A percentile compares a stretch with the other conserved stretches of the same genome.
Conservation (phyloP, 2,329 filamentous ascomycete species). For the Colletotrichum sojae region DNA sequence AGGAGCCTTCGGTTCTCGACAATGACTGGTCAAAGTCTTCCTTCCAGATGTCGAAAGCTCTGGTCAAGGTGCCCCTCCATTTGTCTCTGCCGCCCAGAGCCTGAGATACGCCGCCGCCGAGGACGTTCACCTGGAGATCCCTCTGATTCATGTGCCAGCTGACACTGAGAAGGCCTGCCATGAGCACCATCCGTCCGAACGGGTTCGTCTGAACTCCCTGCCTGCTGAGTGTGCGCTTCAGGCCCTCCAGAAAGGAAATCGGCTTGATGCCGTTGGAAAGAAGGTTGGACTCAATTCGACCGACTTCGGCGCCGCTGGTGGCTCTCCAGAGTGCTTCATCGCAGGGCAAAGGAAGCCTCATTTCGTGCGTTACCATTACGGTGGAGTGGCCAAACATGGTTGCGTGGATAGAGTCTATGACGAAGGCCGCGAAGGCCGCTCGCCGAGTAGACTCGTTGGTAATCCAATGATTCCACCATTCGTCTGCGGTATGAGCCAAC, state of each 20-base stretch:
- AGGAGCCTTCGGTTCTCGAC: conserved; percentile 67
- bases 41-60: conserved; percentile 95
- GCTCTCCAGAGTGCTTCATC: conserved; percentile 95
- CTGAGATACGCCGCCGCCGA: conserved; percentile 79
- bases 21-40: conserved; percentile 89
- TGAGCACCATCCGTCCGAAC: conserved; percentile 92
- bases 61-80: conserved; percentile 88
- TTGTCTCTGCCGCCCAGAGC: conserved; percentile 90
- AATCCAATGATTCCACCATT: conserved; percentile 98
- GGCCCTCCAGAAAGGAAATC: conserved; percentile 88
- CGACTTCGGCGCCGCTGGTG: conserved; percentile 88
- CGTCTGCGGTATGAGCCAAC: conserved; percentile 79
- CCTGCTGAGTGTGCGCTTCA: conserved; percentile 91
- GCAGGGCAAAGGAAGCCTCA: conserved; percentile 91
- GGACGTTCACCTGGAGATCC: conserved; percentile 90
- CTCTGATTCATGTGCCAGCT: conserved; percentile 98
- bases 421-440: conserved; percentile 92
- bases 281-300: conserved; percentile 84
- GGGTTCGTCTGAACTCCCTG: conserved; percentile 90
- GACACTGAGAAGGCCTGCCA: conserved; percentile 93
- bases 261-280: conserved; percentile 86
- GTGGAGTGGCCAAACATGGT: conserved; percentile 98
- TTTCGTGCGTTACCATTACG: conserved; percentile 97
- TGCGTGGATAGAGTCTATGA: conserved; percentile 95
- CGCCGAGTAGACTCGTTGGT: conserved; percentile 91